These are phyloP conservation scores for Arabidopsis thaliana DNA, from an alignment of 345 rosid genomes.

Conservation along the genomic window TAIR10.1 NC_003074.8:3930501-3931000, in stretches of 20 bases:
- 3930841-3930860: conserved; percentile 42
- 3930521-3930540: conserved; percentile 74
- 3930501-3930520: conserved; percentile 76
- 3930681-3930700: conserved; percentile 66
- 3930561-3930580: conserved; percentile 67
- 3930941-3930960: conserved; percentile 36
- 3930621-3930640: conserved; percentile 50
- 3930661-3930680: conserved; percentile 85
- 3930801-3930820: conserved; percentile 42
- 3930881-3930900: conserved; percentile 53
- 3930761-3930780: conserved; percentile 49
- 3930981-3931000: neutral
- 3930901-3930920: conserved; percentile 34
- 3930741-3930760: conserved; percentile 44
- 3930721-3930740: conserved; percentile 48
- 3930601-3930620: conserved; percentile 50
- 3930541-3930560: conserved; percentile 86
- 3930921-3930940: conserved; percentile 5
- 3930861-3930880: conserved; percentile 49
- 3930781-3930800: conserved; percentile 61
- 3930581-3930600: conserved; percentile 75
- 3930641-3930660: conserved; percentile 75
- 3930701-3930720: conserved; percentile 72
- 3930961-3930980: neutral
- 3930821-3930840: conserved; percentile 29